Percentiles rank a stretch among this genome's conserved stretches.
Evolutionary conservation across 2,329 filamentous ascomycete species (phyloP).

Genomic region (Cladosporium sp.): DNA sequence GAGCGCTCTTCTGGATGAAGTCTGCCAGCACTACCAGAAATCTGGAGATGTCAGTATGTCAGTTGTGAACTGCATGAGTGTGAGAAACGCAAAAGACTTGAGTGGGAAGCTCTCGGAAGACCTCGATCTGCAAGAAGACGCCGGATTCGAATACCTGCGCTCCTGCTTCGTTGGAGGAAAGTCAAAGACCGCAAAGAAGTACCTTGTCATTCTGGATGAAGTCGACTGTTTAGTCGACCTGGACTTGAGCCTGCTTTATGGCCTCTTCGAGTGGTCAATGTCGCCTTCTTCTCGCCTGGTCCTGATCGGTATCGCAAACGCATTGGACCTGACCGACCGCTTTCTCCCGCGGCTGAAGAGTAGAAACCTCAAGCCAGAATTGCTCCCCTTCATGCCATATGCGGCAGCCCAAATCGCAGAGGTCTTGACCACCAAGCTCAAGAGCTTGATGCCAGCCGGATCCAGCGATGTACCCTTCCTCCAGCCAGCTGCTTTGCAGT

Average conservation of each 20-base stretch:
- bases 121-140: conserved; percentile 58
- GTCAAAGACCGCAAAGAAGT: conserved; percentile 54
- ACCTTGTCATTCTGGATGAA: conserved; percentile 87
- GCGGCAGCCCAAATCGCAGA: conserved; percentile 80
- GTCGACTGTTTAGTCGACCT: conserved; percentile 90
- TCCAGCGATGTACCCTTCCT: conserved; percentile 75
- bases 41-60: conserved; percentile 58
- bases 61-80: conserved; percentile 96
- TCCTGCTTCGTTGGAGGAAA: conserved; percentile 62
- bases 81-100: conserved; percentile 82
- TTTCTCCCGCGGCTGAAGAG: conserved; percentile 91
- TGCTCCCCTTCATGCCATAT: conserved; percentile 92
- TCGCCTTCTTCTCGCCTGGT: conserved; percentile 73
- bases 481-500: conserved; percentile 87
- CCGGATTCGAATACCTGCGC: conserved; percentile 65
- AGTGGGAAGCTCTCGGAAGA: conserved; percentile 73
- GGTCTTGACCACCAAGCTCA: conserved; percentile 80
- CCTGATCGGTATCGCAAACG: conserved; percentile 91
- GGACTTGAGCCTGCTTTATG: conserved; percentile 84
- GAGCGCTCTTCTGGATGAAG: conserved; percentile 84
- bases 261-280: conserved; percentile 94
- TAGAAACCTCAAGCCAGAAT: conserved; percentile 81
- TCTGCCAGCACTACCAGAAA: conserved; percentile 53
- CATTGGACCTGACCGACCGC: conserved; percentile 89
- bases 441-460: conserved; percentile 54